These are phyloP conservation scores for Pochonia chlamydosporia DNA, from an alignment of 2,329 filamentous ascomycete genomes.

Conservation along the genomic window DNA sequence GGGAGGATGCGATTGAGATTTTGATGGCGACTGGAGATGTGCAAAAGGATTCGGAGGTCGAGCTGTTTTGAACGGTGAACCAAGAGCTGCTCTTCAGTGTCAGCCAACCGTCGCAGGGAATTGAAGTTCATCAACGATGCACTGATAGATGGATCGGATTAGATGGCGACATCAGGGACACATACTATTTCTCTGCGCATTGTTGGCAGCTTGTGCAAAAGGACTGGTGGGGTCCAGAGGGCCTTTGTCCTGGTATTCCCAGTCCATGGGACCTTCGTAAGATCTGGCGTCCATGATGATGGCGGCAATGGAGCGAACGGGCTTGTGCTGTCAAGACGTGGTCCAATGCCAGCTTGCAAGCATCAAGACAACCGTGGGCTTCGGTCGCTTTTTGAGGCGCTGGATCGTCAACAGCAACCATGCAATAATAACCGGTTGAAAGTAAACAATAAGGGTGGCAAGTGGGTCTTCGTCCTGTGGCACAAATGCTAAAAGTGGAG, in stretches of 20 bases:
- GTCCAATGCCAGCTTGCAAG: neutral
- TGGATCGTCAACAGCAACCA: slow-evolving; percentile 21
- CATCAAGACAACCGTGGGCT: neutral
- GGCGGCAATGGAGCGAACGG: neutral
- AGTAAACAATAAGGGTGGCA: slow-evolving; percentile 31
- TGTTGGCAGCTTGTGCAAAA: slow-evolving; percentile 48
- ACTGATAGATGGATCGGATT: neutral
- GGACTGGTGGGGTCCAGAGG: slow-evolving; percentile 57
- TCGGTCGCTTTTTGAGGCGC: slow-evolving; percentile 1
- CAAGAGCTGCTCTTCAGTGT: slow-evolving; percentile 26
- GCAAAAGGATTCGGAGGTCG: slow-evolving; percentile 29
- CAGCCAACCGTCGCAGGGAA: slow-evolving; percentile 10
- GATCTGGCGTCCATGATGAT: slow-evolving; percentile 47
- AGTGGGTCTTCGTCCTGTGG: slow-evolving; percentile 8
- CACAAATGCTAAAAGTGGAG: neutral
- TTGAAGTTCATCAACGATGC: neutral
- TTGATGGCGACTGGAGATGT: slow-evolving; percentile 32
- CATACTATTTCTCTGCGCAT: slow-evolving; percentile 35
- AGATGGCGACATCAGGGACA: slow-evolving; percentile 10
- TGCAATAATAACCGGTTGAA: slow-evolving; percentile 9
- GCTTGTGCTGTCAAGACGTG: neutral
- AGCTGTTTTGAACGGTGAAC: slow-evolving; percentile 30
- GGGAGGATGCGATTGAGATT: slow-evolving; percentile 31
- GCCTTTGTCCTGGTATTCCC: slow-evolving; percentile 54
- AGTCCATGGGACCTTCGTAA: slow-evolving; percentile 60